Base-by-base conservation (phyloP, 441 rosid genomes). In the Gossypium trilobum region DNA sequence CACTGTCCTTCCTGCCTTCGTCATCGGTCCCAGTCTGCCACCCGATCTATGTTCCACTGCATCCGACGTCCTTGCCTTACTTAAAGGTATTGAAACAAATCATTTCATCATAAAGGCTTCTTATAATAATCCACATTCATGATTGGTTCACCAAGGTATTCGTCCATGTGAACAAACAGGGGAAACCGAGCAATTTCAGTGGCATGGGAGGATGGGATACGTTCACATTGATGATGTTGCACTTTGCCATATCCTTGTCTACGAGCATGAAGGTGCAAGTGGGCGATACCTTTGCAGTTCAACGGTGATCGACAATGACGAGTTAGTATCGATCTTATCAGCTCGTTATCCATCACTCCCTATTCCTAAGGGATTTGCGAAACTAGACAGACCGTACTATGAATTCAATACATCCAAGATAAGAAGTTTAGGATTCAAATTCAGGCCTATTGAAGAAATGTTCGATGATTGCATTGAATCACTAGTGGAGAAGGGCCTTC, bases 151-250 rank as follows among this genome's bases (percentile, higher is more conserved):
- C 44, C 2, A 23, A 23, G 3, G 25, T 17, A 4, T 27, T 71
- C 6, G 25, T 36, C 62, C 1, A 16, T 69, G 36, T 5, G 36
- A 31, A 17, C 22, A 66, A 78, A 71, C 88, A 90, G 98, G 97
- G 44, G 91, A 87, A 76, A 81, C 75, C 22, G 88, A 85, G 64
- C 85, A 79, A 71, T 89, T 88, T 57, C 81, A 83, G 8, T 83
- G 88, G 88, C 91, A 86, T 78, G 95, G 95, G 77, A 85, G 93
- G 80, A 85, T 93, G 95, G 97, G 95, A 3, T 91, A 89, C 54
- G 87, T 89, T 61, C 91, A 91, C 76, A 89, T 91, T 23, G 95
- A 93, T 63, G 95, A 89, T 16, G 91, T 85, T 29, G 98, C 97
- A 6, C 76, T 80, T 52, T 79, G 87, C 71, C 97, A 89, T 79